Base-by-base conservation (phyloP, 1,284 basidiomycete species). In the Sanghuangporus weigelae region DNA sequence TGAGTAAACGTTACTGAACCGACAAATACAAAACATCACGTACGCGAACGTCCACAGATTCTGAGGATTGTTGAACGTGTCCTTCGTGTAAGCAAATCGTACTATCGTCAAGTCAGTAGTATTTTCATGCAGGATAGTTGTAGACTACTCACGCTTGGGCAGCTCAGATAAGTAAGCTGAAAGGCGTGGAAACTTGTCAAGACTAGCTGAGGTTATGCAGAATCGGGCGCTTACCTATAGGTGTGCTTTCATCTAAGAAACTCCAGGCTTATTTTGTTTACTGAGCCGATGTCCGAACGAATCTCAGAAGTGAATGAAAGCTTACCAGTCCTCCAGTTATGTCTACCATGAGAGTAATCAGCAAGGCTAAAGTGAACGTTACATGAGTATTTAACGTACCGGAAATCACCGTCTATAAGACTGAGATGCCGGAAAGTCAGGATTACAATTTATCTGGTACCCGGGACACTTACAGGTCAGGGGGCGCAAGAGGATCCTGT, bases 11-110 rank as follows among this genome's bases (percentile, higher is more conserved):
- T 19, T 54, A 39, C 14, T 35, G 14, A 16, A 16, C 19, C 31
- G 8, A 36, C 12, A 19, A 54, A 38, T 31, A 31, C 26, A n/a
- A 23, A 5, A 38, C 1, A 42, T 19, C 14, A 75, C 78, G 63
- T 68, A 85, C 84, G 80, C 82, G 63, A 84, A 85, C 0, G 69
- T 73, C 85, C 85, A 87, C 21, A 87, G 69, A 54, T 81, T 82
- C 64, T 85, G 82, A 1, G 84, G 85, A 67, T 84, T 83, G 72
- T 83, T 85, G 75, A 84, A 86, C 0, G 85, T 87, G 21, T 85
- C 82, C 51, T 73, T 74, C 5, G 85, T 87, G 69, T 87, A 87
- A 7, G 81, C 74, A 72, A 86, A 85, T 19, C 80, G 81, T 69
- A 81, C 83, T 84, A 68, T 12, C 6, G 54, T 46, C n/a, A 12